Evolutionary conservation across 1,284 basidiomycete species (phyloP), one percentile per base, ranked within the genome.

Genomic region (Cystobasidium sp.): DNA sequence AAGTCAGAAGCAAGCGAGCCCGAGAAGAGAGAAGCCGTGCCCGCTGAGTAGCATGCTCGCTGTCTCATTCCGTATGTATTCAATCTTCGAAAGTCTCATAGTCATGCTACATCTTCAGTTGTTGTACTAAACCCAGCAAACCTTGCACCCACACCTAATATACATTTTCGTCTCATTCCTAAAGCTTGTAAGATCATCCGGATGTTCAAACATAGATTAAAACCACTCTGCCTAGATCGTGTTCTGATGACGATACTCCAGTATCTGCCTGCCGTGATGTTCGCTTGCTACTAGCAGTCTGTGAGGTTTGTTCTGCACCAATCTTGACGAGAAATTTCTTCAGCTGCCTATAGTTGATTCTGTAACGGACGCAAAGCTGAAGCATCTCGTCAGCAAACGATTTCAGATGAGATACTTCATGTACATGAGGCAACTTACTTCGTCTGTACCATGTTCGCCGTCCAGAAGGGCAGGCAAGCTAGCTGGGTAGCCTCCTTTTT

Each of bases 391-490:
- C 37, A 56, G 59, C 37, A 2, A 18, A 31, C 5, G 31, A 1
- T 31, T 31, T 31, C 10, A 39, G 8, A 14, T 6, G 2, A 6
- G 14, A 8, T 49, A 51, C 31, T 53, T 16, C 8, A 46, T 20
- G 58, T 9, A 8, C 14, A 41, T 12, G 20, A 24, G 18, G n/a
- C n/a, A 65, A 41, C 72, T 31, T 8, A 79, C 74, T 72, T 80
- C 79, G 51, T 80, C 79, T 39, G 77, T 78, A 41, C 76, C 75
- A 47, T 79, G 79, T 31, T 56, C 75, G 12, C 79, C 79, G 39
- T 80, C 77, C 41, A 80, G 68, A 56, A 79, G 59, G 7, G 75
- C 46, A 22, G 76, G 64, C 37, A 80, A 53, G 31, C 62, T 72
- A 2, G 64, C 65, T 12, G 79, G 79, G 61, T 76, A 78, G 12